Percentiles rank a stretch among this genome's conserved stretches.
Conservation (phyloP, 192 early-diverging fungal genomes). For the Umbelopsis sp. region DNA sequence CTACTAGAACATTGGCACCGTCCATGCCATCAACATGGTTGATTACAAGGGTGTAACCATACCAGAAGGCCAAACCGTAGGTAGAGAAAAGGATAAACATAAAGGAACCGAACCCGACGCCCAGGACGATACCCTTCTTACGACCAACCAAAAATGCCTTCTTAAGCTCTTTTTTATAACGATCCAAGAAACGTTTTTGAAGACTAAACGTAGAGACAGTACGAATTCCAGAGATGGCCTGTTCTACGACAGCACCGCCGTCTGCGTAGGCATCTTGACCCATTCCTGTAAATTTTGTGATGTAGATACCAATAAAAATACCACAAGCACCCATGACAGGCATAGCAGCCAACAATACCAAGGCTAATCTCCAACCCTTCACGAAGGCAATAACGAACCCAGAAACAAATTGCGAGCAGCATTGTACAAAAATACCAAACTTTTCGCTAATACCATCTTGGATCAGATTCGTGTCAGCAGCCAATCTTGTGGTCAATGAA, state of each 20-base stretch:
- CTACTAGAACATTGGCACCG: constrained; percentile 65
- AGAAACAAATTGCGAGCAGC: constrained; percentile 63
- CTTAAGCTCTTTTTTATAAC: constrained; percentile 64
- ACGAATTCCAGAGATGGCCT: constrained; percentile 78
- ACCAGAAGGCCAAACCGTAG: constrained; percentile 83
- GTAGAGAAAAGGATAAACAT: constrained; percentile 71
- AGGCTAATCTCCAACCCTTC: constrained; percentile 76
- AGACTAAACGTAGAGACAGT: constrained; percentile 86
- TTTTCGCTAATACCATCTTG: constrained; percentile 90
- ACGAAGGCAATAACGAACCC: constrained; percentile 79
- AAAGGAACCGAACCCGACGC: constrained; percentile 68
- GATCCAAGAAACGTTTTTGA: constrained; percentile 65
- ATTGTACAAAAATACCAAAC: constrained; percentile 68
- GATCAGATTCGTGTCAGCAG: constrained; percentile 78
- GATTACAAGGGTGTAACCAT: constrained; percentile 66
- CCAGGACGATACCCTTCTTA: constrained; percentile 61
- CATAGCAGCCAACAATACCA: constrained; percentile 76
- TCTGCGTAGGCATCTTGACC: constrained; percentile 69
- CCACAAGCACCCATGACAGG: constrained; percentile 62
- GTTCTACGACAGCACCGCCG: constrained; percentile 83
- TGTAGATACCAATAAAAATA: constrained; percentile 33
- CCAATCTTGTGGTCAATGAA: constrained; percentile 81
- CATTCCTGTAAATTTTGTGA: constrained; percentile 46
- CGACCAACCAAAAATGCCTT: constrained; percentile 68
- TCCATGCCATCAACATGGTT: constrained; percentile 29